phyloP scores from a whole-genome alignment of 768 basidiomycete genomes.

The Auricularia sp. region DNA sequence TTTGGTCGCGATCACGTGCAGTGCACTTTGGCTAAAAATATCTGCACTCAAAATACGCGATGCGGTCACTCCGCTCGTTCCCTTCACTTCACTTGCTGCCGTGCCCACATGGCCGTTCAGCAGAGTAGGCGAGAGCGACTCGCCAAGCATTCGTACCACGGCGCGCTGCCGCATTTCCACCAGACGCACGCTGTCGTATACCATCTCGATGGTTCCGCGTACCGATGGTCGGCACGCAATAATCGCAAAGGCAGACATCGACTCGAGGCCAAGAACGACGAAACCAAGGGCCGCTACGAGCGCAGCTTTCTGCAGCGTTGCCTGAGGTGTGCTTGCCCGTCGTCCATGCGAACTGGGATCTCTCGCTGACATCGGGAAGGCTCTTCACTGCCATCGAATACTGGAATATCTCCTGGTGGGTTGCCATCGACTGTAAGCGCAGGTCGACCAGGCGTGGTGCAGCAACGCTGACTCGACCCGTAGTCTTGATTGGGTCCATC shows the following conservation, averaged over 20 bases:
- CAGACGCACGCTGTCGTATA: neutral
- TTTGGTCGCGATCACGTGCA: too few species aligned
- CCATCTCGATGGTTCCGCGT: neutral
- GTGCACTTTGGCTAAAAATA: too few species aligned
- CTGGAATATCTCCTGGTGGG: neutral
- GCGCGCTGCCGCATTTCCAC: neutral
- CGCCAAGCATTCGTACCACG: neutral
- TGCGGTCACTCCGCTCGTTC: too few species aligned
- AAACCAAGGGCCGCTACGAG: neutral
- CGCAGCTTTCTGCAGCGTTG: neutral
- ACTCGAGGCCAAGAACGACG: neutral
- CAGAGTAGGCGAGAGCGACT: neutral
- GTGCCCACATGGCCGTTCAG: too few species aligned
- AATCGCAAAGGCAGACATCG: neutral
- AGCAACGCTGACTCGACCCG: neutral
- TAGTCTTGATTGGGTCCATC: constrained; percentile 30
- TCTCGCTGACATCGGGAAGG: neutral
- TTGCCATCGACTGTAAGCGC: neutral
- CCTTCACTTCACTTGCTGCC: too few species aligned
- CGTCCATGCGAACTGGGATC: neutral
- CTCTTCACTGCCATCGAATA: neutral
- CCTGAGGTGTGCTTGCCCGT: neutral
- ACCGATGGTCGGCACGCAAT: neutral
- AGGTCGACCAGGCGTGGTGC: neutral
- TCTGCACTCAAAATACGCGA: too few species aligned